These are phyloP conservation scores for Vararia minispora DNA, from an alignment of 768 basidiomycete genomes.

Conservation along the genomic window DNA sequence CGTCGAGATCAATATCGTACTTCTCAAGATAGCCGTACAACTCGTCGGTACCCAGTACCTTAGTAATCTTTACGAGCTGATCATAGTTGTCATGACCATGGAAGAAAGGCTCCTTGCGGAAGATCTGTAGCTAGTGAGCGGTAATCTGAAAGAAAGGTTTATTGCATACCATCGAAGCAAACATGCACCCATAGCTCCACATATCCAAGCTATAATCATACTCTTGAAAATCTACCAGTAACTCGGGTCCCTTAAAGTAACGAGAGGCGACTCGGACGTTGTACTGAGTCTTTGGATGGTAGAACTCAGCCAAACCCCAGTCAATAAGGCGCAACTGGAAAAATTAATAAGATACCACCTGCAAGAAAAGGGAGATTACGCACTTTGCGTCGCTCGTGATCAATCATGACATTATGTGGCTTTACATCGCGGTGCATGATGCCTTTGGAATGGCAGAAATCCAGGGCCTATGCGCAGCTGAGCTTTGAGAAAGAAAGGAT, in stretches of 20 bases:
- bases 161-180: constrained; percentile 80
- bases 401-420: constrained; percentile 99
- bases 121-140: constrained; percentile 49
- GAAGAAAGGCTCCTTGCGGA: constrained; percentile 99
- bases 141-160: constrained; percentile 1
- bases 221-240: constrained; percentile 95
- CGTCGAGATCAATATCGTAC: constrained; percentile 90
- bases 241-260: constrained; percentile 97
- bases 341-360: background rate
- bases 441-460: constrained; percentile 96
- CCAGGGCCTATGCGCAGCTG: constrained; percentile 54
- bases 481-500: background rate
- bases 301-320: constrained; percentile 98
- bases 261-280: constrained; percentile 95
- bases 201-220: constrained; percentile 97
- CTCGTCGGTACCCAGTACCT: constrained; percentile 95
- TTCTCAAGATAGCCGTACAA: constrained; percentile 87
- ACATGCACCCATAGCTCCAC: constrained; percentile 99
- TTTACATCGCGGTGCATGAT: constrained; percentile 99
- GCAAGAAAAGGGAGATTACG: constrained; percentile 12
- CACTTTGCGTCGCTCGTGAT: constrained; percentile 93
- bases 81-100: constrained; percentile 99
- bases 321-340: constrained; percentile 86
- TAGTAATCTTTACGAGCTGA: constrained; percentile 95
- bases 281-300: constrained; percentile 95